Evolutionary conservation across 345 rosid species (phyloP).

Genomic region (Eutrema yunnanense): DNA sequence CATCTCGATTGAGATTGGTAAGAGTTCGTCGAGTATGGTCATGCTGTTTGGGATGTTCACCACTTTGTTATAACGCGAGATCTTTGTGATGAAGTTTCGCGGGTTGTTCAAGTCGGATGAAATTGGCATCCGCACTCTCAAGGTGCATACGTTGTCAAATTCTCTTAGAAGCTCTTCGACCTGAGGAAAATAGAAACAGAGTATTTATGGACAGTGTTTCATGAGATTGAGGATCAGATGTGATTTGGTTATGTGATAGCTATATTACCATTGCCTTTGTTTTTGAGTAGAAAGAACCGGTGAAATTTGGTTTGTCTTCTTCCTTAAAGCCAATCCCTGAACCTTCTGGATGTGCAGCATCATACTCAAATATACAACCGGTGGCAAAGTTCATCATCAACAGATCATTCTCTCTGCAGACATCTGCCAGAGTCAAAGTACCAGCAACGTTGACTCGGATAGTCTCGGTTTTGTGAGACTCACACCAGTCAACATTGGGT

Average conservation of each 20-base stretch:
- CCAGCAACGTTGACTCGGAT: constrained; percentile 86
- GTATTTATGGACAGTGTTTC: not conserved
- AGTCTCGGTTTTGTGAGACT: constrained; percentile 82
- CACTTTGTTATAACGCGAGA: constrained; percentile 83
- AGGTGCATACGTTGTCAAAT: constrained; percentile 83
- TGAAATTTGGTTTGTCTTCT: constrained; percentile 73
- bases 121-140: constrained; percentile 91
- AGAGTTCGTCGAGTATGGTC: constrained; percentile 81
- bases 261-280: constrained; percentile 74
- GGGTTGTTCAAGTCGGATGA: constrained; percentile 89
- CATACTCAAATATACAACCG: constrained; percentile 88
- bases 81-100: constrained; percentile 86
- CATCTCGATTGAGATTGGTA: constrained; percentile 87
- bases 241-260: not conserved
- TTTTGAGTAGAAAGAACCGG: constrained; percentile 83
- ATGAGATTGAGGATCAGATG: not conserved
- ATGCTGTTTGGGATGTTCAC: constrained; percentile 94
- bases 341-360: constrained; percentile 70
- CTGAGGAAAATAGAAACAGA: constrained; percentile 32
- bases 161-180: constrained; percentile 89
- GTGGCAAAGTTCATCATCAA: constrained; percentile 85
- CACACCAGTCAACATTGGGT: constrained; percentile 98
- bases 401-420: constrained; percentile 70
- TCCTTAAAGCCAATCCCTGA: constrained; percentile 81
- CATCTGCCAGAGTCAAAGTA: constrained; percentile 75